These are phyloP conservation scores for Boletellus deceptivus DNA, from an alignment of 1,284 basidiomycete genomes.

Conservation along the genomic window DNA sequence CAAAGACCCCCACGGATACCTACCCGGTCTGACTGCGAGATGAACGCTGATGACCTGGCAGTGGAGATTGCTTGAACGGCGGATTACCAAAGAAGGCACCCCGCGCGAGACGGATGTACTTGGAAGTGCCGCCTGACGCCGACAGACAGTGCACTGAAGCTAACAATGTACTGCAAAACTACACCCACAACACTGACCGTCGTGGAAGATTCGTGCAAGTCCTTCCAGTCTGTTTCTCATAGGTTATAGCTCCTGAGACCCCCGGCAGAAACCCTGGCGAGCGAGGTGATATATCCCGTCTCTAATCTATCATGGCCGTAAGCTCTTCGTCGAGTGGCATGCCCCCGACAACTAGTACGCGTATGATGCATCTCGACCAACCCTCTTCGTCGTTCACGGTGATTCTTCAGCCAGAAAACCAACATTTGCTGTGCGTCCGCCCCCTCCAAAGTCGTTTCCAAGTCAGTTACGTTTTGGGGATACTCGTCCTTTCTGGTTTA, in stretches of 20 bases:
- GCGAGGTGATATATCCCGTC: constrained; percentile 57
- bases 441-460: constrained; percentile 49
- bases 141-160: too few species aligned
- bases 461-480: constrained; percentile 59
- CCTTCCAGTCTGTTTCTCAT: too few species aligned
- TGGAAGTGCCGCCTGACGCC: too few species aligned
- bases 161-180: too few species aligned
- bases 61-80: constrained; percentile 46
- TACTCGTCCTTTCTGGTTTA: constrained; percentile 35
- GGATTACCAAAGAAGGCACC: constrained; percentile 34
- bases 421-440: constrained; percentile 54
- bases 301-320: constrained; percentile 52
- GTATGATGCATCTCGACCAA: constrained; percentile 64
- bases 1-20: constrained; percentile 76
- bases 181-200: too few species aligned
- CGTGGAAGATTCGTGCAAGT: too few species aligned
- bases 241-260: too few species aligned
- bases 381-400: constrained; percentile 57
- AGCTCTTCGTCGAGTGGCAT: constrained; percentile 57
- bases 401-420: constrained; percentile 47
- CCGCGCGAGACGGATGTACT: constrained; percentile 69
- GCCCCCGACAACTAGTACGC: constrained; percentile 43
- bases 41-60: constrained; percentile 58
- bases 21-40: constrained; percentile 64
- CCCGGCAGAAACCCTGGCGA: too few species aligned